Base-by-base conservation (phyloP, 495 filamentous ascomycete genomes). In the Xanthoparmelia taractica region DNA sequence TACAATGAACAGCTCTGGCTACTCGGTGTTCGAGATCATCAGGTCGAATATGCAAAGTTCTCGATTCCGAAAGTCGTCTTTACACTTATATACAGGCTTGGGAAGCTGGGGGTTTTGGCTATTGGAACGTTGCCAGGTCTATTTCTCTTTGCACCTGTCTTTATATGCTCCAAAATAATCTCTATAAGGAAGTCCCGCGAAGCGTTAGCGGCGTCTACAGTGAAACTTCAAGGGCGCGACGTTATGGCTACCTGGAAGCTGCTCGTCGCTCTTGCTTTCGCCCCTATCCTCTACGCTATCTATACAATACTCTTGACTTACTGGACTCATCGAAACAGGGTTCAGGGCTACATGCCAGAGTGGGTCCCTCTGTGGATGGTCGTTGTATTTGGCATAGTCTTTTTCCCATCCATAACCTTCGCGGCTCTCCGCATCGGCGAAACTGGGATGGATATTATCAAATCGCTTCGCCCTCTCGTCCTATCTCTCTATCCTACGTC, bases 191-290 rank as follows among this genome's bases (percentile, higher is more conserved):
- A 99, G 75, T 91, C 93, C 0, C 85, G 84, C 66, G 88, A 94
- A 73, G 94, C 94, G 0, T 82, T 99, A 33, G 93, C 92, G 6
- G 92, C 87, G 27, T 96, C 92, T 13, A 89, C 87, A 3, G 94
- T 99, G 66, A 99, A 99, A 72, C 82, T 99, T 34, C 87, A 95
- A 72, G 94, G 90, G 23, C 84, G 86, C 40, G 94, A 99, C 73
- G 94, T 99, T 31, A 93, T 99, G 79, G 94, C 94, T 0, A 97
- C 94, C 0, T 99, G 94, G 94, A 99, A 99, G 73, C 81, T 99
- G 17, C 85, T 99, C 12, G 92, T 97, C 31, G 84, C 93, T 37
- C 79, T 97, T 69, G 91, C 86, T 18, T 85, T 99, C 68, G 90
- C 92, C 10, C 94, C 94, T 0, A 76, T 90, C 8, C 79, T 96